Conservation (phyloP, 164 flowering plant genomes). For the Macadamia integrifolia region DNA sequence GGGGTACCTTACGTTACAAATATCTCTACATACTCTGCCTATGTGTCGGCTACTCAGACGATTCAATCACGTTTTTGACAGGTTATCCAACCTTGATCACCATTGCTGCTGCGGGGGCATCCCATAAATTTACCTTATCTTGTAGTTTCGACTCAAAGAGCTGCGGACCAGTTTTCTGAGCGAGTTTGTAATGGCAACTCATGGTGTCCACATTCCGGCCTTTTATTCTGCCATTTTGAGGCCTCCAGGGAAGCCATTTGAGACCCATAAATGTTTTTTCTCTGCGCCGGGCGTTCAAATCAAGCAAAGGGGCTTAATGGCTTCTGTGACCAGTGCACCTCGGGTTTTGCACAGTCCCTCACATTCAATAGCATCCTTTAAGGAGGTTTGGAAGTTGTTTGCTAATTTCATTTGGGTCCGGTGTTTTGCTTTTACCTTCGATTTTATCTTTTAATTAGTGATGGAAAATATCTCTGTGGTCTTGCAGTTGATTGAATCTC, state of each 20-base stretch:
- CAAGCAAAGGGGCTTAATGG: neutral
- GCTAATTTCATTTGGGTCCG: neutral
- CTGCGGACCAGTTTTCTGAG: too few species aligned
- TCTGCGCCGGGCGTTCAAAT: neutral
- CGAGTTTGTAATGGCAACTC: slow-evolving; percentile 6
- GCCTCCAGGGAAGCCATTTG: neutral
- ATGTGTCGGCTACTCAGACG: too few species aligned
- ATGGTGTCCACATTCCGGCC: slow-evolving; percentile 6
- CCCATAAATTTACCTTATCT: too few species aligned
- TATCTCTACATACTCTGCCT: too few species aligned
- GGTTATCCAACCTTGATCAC: too few species aligned
- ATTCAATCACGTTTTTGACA: too few species aligned
- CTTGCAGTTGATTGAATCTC: slow-evolving; percentile 62
- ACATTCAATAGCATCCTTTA: slow-evolving; percentile 8
- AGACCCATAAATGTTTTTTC: slow-evolving; percentile 7
- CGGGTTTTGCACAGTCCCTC: neutral
- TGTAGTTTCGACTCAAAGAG: too few species aligned
- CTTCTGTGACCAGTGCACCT: neutral
- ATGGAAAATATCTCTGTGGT: neutral
- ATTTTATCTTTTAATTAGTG: neutral
- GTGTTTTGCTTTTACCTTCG: neutral
- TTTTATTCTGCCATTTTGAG: slow-evolving; percentile 3
- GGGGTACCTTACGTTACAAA: too few species aligned
- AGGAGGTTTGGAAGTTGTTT: slow-evolving; percentile 10
- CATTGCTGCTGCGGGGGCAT: too few species aligned